Base-by-base conservation (phyloP, 2,329 filamentous ascomycete genomes). In the Colletotrichum aenigma region DNA sequence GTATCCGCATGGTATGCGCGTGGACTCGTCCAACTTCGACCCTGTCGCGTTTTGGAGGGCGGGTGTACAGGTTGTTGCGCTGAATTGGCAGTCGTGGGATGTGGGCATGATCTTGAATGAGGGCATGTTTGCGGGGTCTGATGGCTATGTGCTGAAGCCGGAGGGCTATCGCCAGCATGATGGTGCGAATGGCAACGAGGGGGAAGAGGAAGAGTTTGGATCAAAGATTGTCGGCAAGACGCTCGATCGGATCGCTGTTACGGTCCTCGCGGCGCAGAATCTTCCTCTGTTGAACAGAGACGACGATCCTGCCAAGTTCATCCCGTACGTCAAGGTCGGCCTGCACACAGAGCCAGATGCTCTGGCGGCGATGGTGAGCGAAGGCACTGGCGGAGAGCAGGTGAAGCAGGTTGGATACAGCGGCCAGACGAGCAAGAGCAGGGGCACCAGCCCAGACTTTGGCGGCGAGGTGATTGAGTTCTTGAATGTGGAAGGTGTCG, bases 71-170 rank as follows among this genome's bases (percentile, higher is more conserved):
- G 93, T 98, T 79, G 95, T 97, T 2, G 96, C 96, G 0, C 87
- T 98, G 76, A 98, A 98, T 85, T 98, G 96, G 95, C 96, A 98
- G 84, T 93, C 93, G 76, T 93, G 94, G 83, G 96, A 98, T 81
- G 94, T 95, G 79, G 96, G 95, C 34, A 97, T 97, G 93, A 98
- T 98, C 96, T 90, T 98, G 15, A 98, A 98, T 81, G 93, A 97
- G 81, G 96, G 92, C 79, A 97, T 98, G 95, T 98, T 98, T 84
- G 90, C 92, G 3, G 94, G 93, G 12, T 95, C 94, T 1, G 89
- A 89, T 18, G 96, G 96, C 26, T 98, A 96, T 87, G 92, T 97
- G 3, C 88, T 98, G 52, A 98, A 98, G 84, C 96, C 96, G 0
- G 86, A 90, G 77, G 94, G 80, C 74, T n/a, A 48, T 9, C 43